These are phyloP conservation scores for Lathyrus sativus DNA, from an alignment of 306 rosid species.

Conservation along the genomic window DNA sequence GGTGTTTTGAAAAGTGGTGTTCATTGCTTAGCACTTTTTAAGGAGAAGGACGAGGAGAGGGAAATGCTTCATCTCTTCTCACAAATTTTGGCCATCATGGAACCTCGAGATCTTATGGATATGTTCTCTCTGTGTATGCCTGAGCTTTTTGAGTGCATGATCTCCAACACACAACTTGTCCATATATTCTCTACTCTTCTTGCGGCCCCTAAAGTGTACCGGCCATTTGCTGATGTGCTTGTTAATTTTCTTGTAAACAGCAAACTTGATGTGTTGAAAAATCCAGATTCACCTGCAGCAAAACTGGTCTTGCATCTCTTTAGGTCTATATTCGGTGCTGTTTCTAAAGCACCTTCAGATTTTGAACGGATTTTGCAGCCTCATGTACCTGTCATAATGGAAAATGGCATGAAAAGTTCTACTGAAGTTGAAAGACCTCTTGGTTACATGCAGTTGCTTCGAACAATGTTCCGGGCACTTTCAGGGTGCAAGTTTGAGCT, in stretches of 20 bases:
- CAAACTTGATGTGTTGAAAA: conserved; percentile 85
- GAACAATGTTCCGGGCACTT: too few species aligned
- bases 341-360: too few species aligned
- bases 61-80: conserved; percentile 94
- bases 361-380: too few species aligned
- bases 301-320: conserved; percentile 93
- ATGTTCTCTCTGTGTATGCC: conserved; percentile 99
- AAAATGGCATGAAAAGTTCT: too few species aligned
- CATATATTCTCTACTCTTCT: conserved; percentile 92
- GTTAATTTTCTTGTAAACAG: conserved; percentile 85
- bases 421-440: too few species aligned
- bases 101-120: conserved; percentile 99
- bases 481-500: too few species aligned
- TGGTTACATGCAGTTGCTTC: too few species aligned
- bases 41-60: conserved; percentile 98
- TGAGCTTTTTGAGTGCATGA: conserved; percentile 97
- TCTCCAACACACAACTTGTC: conserved; percentile 82
- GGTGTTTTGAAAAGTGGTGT: conserved; percentile 97
- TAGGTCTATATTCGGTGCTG: too few species aligned
- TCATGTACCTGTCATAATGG: too few species aligned
- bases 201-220: conserved; percentile 75
- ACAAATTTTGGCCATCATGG: conserved; percentile 96
- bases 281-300: conserved; percentile 86
- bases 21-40: conserved; percentile 94
- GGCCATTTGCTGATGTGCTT: conserved; percentile 95